Base-by-base conservation (phyloP, 202 grass and related monocot species). In the Panicum virgatum region DNA sequence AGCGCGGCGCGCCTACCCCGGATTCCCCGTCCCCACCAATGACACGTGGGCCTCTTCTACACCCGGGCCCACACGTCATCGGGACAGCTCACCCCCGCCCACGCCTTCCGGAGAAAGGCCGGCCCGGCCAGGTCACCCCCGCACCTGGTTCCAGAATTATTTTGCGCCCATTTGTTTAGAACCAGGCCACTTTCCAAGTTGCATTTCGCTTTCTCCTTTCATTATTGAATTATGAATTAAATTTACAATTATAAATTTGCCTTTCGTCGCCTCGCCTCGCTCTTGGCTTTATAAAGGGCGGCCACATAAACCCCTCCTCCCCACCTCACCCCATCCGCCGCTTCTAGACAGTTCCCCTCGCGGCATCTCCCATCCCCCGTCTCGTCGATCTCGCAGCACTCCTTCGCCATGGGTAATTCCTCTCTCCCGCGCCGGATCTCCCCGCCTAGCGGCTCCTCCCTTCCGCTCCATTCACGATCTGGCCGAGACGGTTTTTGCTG, bases 331-430 rank as follows among this genome's bases (percentile, higher is more conserved):
- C 7, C 20, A 68, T 32, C 75, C 26, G 45, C 75, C 26, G 45
- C 52, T 84, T 83, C 67, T 25, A 57, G 60, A 79, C 71, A 37
- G 63, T 77, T 77, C 88, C 9, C 22, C 7, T 45, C 56, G 6
- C 71, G 14, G 14, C 26, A 63, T 66, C 75, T 23, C 37, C 8
- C 5, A 6, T n/a, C 65, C 84, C 15, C 68, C 62, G 0, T 18
- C 67, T 76, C 59, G 69, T 54, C 67, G 45, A 64, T 63, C 18
- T 65, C 72, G 43, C 72, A 13, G 57, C 57, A 60, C 25, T 3
- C 1, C 2, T 16, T 66, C 78, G 85, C 65, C 76, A 96, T 96
- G 93, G 93, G 93, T 96, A 91, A 66, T 58, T 27, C 5, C 63
- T 84, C 16, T 7, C 5, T 51, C 66, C 53, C 8, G 6, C 14